Evolutionary conservation across 2,329 filamentous ascomycete genomes (phyloP).

Genomic region (Cladosporium velox): DNA sequence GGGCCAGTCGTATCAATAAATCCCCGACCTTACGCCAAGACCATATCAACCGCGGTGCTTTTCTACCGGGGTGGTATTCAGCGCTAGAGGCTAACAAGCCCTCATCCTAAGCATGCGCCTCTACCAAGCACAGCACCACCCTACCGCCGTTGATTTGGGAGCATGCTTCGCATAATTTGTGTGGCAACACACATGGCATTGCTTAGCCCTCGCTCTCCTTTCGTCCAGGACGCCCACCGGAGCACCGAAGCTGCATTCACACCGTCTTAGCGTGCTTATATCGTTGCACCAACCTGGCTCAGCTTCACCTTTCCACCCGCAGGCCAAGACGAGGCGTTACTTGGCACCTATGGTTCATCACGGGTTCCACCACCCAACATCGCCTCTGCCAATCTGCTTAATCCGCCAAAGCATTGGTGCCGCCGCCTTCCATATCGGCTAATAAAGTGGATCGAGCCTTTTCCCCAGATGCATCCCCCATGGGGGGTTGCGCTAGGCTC

Average conservation of each 20-base stretch:
- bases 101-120: slow-evolving; percentile 1
- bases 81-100: background rate
- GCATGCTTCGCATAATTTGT: slow-evolving; percentile 2
- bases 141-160: background rate
- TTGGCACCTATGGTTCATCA: slow-evolving; percentile 13
- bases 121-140: slow-evolving; percentile 8
- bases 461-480: slow-evolving; percentile 11
- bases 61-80: background rate
- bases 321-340: slow-evolving; percentile 16
- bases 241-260: slow-evolving; percentile 13
- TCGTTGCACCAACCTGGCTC: background rate
- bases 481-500: slow-evolving; percentile 8
- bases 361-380: slow-evolving; percentile 1
- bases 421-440: slow-evolving; percentile 13
- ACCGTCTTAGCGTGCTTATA: slow-evolving; percentile 21
- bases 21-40: slow-evolving; percentile 4
- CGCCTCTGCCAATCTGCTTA: slow-evolving; percentile 14
- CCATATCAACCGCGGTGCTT: slow-evolving; percentile 8
- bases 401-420: slow-evolving; percentile 11
- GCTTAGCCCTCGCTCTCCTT: slow-evolving; percentile 12
- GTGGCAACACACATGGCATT: slow-evolving; percentile 11
- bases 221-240: slow-evolving; percentile 16
- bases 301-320: background rate
- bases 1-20: slow-evolving; percentile 1
- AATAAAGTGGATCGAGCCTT: slow-evolving; percentile 11